Evolutionary conservation across 2,329 filamentous ascomycete species (phyloP).

Genomic region (Gaeumannomyces sp.): DNA sequence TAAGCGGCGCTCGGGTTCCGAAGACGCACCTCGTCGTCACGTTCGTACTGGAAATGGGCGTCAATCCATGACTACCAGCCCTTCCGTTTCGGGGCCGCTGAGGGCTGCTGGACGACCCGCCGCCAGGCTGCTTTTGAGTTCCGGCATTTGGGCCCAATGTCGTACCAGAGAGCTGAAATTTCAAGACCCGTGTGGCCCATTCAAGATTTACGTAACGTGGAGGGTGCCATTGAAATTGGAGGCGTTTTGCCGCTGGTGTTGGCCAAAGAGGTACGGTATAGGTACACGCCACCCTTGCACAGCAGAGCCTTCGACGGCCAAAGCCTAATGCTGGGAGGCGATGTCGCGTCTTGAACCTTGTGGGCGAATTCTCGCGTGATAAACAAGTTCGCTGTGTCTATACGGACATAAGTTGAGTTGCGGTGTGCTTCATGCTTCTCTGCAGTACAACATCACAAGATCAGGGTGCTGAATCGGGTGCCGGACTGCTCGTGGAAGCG

Average conservation of each 20-base stretch:
- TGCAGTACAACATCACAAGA: too few species aligned
- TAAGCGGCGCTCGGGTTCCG: background rate
- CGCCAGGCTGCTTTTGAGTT: background rate
- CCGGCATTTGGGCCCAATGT: background rate
- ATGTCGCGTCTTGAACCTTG: background rate
- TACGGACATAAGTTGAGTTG: too few species aligned
- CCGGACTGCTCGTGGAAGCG: too few species aligned
- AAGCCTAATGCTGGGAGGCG: background rate
- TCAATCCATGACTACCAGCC: too few species aligned
- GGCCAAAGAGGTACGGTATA: background rate
- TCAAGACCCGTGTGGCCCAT: background rate
- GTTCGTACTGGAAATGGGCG: background rate
- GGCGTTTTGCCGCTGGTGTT: background rate
- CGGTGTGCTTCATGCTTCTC: too few species aligned
- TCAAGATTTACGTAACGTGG: background rate
- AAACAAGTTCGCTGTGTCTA: background rate
- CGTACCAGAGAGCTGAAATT: background rate
- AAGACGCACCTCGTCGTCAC: background rate
- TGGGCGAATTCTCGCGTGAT: background rate
- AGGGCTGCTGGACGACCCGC: background rate
- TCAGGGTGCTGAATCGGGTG: too few species aligned
- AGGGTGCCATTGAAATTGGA: background rate
- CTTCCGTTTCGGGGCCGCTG: background rate
- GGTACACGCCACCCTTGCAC: background rate
- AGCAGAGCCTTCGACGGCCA: background rate